Percentiles rank a stretch among this genome's conserved stretches.
Conservation (phyloP, 495 filamentous ascomycete species). For the Patellaria atrata region DNA sequence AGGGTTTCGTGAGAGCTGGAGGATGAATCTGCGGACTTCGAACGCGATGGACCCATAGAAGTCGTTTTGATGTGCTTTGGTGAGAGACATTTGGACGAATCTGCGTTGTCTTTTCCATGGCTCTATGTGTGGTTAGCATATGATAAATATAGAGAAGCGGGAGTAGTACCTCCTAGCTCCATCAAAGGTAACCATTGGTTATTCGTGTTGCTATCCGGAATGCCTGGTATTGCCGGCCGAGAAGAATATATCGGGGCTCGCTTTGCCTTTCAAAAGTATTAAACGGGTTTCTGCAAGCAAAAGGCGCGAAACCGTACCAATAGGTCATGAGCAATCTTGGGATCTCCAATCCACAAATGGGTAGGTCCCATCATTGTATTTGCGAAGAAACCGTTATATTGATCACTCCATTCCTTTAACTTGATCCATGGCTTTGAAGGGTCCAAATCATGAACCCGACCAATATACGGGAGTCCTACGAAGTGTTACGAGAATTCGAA, state of each 20-base stretch:
- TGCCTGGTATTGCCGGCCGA: constrained; percentile 1
- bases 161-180: constrained; percentile 1
- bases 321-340: constrained; percentile 6
- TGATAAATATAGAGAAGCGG: neutral
- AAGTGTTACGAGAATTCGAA: neutral
- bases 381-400: constrained; percentile 1
- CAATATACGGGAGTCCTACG: constrained; percentile 2
- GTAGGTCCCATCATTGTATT: constrained; percentile 1
- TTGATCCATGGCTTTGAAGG: neutral
- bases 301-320: too few relatives aligned
- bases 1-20: too few relatives aligned
- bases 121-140: constrained; percentile 2
- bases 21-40: too few relatives aligned
- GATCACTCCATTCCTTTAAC: constrained; percentile 1
- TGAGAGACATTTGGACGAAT: neutral
- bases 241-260: neutral
- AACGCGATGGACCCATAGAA: too few relatives aligned
- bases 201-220: neutral
- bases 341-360: constrained; percentile 1
- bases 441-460: constrained; percentile 1
- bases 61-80: neutral
- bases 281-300: too few relatives aligned
- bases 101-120: constrained; percentile 5
- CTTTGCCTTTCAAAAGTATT: too few relatives aligned
- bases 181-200: constrained; percentile 1